A percentile compares a stretch with the other conserved stretches of the same genome.
These are phyloP conservation scores for Calocera cornea DNA, from an alignment of 768 basidiomycete genomes.

Conservation along the genomic window DNA sequence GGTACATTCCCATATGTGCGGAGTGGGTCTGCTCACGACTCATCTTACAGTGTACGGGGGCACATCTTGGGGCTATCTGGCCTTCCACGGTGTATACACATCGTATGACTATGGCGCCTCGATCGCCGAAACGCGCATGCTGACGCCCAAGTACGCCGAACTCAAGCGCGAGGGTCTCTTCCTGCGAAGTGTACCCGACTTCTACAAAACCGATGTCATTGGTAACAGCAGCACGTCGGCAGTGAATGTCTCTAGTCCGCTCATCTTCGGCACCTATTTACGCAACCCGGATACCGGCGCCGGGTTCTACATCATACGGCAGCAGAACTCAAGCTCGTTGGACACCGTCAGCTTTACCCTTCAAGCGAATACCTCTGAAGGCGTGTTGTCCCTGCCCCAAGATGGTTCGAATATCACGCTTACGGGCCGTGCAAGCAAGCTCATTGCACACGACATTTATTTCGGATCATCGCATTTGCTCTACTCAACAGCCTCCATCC, in stretches of 20 bases:
- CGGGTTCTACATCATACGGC: conserved; percentile 58
- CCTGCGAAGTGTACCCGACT: conserved; percentile 62
- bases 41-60: conserved; percentile 35
- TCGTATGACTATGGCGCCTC: conserved; percentile 70
- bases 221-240: conserved; percentile 41
- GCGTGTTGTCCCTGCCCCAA: conserved; percentile 43
- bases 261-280: conserved; percentile 47
- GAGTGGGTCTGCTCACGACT: too few relatives aligned
- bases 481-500: conserved; percentile 62
- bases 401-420: conserved; percentile 43
- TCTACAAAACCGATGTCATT: conserved; percentile 66
- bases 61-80: conserved; percentile 72
- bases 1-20: conserved; percentile 24
- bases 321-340: conserved; percentile 39
- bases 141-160: conserved; percentile 59
- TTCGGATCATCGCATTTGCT: conserved; percentile 48
- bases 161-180: conserved; percentile 68
- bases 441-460: conserved; percentile 55
- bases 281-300: conserved; percentile 53
- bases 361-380: conserved; percentile 40
- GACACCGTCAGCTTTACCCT: conserved; percentile 43
- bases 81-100: conserved; percentile 42
- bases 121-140: conserved; percentile 41
- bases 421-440: conserved; percentile 56
- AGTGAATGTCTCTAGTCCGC: conserved; percentile 31